These are phyloP conservation scores for Solanum arcanum DNA, from an alignment of 257 asterid genomes.

Conservation along the genomic window DNA sequence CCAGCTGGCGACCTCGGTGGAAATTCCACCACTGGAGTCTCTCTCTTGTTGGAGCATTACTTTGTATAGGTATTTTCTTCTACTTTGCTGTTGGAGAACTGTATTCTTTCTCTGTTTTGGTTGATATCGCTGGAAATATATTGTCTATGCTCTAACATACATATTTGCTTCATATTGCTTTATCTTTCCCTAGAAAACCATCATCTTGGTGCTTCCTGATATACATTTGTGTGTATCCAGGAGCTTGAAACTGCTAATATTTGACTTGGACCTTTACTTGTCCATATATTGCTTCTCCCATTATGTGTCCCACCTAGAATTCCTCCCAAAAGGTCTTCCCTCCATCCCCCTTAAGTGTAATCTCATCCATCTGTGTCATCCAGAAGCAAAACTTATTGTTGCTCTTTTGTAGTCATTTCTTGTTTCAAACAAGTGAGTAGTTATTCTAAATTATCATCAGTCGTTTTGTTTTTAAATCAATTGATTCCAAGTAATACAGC, in stretches of 20 bases:
- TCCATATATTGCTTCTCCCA: background rate
- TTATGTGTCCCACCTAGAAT: background rate
- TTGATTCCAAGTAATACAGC: background rate
- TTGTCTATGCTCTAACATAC: background rate
- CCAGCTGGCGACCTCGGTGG: conserved; percentile 99
- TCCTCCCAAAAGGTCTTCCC: too few species aligned
- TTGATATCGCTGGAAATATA: background rate
- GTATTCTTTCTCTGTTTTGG: background rate
- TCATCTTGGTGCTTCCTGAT: background rate
- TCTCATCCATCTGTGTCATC: background rate
- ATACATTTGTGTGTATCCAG: background rate
- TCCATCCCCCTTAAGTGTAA: background rate
- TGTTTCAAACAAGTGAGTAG: background rate
- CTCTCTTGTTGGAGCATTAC: conserved; percentile 88
- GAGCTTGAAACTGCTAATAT: background rate
- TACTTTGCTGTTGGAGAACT: background rate
- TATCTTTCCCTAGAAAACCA: background rate
- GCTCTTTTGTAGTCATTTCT: background rate
- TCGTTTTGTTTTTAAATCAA: background rate
- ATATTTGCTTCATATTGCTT: background rate
- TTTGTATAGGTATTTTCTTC: conserved; percentile 62
- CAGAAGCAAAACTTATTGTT: background rate
- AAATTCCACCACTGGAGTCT: conserved; percentile 99
- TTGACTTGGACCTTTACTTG: background rate
- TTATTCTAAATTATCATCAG: background rate